Evolutionary conservation across 2,329 filamentous ascomycete genomes (phyloP).

Genomic region (Alternaria novae-zelandiae): DNA sequence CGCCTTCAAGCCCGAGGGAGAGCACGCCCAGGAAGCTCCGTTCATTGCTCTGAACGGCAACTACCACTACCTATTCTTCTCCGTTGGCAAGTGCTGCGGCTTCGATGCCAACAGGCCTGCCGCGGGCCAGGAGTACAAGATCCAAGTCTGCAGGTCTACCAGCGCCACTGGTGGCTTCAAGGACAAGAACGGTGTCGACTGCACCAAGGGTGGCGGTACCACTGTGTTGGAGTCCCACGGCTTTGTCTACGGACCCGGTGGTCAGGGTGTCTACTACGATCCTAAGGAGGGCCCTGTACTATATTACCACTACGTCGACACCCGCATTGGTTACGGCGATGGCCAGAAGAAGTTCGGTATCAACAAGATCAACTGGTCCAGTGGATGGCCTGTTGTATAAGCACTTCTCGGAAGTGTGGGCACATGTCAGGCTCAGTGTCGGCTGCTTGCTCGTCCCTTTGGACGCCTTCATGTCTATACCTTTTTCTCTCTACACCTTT

Average conservation of each 20-base stretch:
- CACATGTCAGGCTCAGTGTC: background rate
- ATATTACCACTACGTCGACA: constrained; percentile 69
- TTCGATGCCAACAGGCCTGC: constrained; percentile 61
- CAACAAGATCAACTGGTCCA: constrained; percentile 58
- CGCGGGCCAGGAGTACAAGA: constrained; percentile 68
- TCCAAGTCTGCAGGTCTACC: constrained; percentile 67
- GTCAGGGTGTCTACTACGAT: constrained; percentile 66
- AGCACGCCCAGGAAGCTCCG: constrained; percentile 63
- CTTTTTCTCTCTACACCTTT: background rate
- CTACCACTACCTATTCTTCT: constrained; percentile 71
- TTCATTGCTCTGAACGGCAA: constrained; percentile 62
- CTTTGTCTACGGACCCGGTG: constrained; percentile 69
- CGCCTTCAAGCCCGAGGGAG: constrained; percentile 59
- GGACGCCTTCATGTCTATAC: background rate
- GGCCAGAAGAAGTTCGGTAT: constrained; percentile 60
- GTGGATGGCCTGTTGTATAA: constrained; percentile 57
- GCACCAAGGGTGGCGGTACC: constrained; percentile 65
- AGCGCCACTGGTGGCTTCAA: constrained; percentile 61
- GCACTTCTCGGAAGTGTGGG: background rate
- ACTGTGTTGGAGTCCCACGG: constrained; percentile 66
- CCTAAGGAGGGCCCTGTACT: constrained; percentile 59
- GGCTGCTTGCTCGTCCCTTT: background rate
- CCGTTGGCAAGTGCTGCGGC: constrained; percentile 66
- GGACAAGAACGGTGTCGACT: constrained; percentile 61
- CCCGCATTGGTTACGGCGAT: constrained; percentile 59